These are phyloP conservation scores for Carnegiea gigantea DNA, from an alignment of 179 eudicot species.

Conservation along the genomic window DNA sequence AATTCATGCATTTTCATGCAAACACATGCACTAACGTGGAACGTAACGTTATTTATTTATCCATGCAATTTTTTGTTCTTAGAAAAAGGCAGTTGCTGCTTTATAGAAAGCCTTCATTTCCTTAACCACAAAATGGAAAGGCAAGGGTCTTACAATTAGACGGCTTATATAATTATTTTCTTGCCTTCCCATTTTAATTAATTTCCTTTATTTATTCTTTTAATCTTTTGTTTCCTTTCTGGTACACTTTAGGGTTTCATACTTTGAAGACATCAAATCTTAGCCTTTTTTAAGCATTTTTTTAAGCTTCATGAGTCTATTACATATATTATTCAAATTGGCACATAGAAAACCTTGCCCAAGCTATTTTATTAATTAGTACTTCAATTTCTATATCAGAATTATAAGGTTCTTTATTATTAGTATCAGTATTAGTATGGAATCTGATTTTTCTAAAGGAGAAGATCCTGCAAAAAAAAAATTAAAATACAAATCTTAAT, in stretches of 20 bases:
- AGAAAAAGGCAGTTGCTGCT: conserved; percentile 4
- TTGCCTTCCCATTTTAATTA: not conserved
- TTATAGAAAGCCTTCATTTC: conserved; percentile 10
- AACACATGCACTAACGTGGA: not conserved
- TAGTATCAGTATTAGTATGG: no score
- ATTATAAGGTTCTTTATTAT: no score
- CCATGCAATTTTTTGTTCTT: conserved; percentile 14
- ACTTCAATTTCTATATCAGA: no score
- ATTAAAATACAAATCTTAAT: no score
- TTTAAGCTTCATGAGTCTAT: no score
- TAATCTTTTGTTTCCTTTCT: not conserved
- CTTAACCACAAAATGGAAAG: not conserved
- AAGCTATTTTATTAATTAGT: no score
- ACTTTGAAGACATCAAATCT: not conserved
- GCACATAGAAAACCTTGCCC: no score
- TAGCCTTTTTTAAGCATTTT: no score
- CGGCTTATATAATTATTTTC: not conserved
- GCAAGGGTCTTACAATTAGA: no score
- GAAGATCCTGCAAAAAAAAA: no score
- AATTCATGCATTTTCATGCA: conserved; percentile 8
- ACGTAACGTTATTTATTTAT: not conserved
- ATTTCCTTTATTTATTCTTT: not conserved
- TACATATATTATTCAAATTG: no score
- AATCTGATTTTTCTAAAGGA: no score
- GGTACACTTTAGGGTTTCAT: not conserved